A percentile compares a stretch with the other conserved stretches of the same genome.
phyloP scores from a whole-genome alignment of 2,329 filamentous ascomycete species.

The Sporothrix brasiliensis region DNA sequence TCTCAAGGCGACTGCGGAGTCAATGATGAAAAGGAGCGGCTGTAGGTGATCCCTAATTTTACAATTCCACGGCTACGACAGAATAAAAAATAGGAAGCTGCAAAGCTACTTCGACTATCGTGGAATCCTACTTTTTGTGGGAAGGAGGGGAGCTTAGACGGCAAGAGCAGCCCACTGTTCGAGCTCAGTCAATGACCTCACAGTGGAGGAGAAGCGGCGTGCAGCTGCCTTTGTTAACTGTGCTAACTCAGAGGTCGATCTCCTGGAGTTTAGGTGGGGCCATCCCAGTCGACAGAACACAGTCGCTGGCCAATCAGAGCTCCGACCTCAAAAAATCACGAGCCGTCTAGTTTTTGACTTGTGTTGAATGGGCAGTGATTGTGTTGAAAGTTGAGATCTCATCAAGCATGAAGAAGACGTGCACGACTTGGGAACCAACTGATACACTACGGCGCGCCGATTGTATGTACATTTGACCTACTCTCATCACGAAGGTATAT shows the following conservation, averaged over 20 bases:
- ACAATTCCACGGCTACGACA: not conserved
- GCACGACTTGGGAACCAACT: not conserved
- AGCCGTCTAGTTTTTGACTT: constrained; percentile 15
- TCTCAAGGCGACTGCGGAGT: not conserved
- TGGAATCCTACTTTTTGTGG: constrained; percentile 19
- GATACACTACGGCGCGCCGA: too few relatives aligned
- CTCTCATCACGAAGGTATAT: not conserved
- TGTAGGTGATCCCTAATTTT: too few relatives aligned
- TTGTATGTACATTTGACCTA: too few relatives aligned
- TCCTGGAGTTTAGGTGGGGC: not conserved
- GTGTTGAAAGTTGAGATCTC: not conserved
- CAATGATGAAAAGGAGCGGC: not conserved
- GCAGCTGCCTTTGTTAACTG: not conserved
- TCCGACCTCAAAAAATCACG: constrained; percentile 25
- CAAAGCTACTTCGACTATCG: constrained; percentile 1
- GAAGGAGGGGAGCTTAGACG: constrained; percentile 28
- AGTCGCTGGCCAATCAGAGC: constrained; percentile 28
- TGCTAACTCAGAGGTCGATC: not conserved
- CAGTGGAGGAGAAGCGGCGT: constrained; percentile 12
- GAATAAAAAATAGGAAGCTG: constrained; percentile 7
- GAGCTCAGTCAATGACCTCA: constrained; percentile 29
- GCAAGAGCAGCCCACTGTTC: constrained; percentile 13
- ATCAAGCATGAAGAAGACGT: not conserved
- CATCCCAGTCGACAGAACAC: not conserved
- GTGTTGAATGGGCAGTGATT: not conserved